Conservation (phyloP, 148 eudicot genomes). For the Agrostemma githago region DNA sequence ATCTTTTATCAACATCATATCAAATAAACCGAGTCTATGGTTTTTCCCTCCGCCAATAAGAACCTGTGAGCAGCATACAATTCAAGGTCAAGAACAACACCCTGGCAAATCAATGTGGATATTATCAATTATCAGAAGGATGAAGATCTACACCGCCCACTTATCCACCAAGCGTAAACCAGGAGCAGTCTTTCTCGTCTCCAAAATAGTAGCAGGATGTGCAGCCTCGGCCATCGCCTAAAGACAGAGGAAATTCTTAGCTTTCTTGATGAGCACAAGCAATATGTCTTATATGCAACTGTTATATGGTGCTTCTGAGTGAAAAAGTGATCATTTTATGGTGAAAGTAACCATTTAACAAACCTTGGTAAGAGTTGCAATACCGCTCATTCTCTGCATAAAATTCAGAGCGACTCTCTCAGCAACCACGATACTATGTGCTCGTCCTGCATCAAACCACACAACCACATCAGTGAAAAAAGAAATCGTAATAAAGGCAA, state of each 20-base stretch:
- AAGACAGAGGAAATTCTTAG: slow-evolving; percentile 11
- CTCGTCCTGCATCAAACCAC: slow-evolving; percentile 54
- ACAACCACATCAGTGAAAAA: not conserved
- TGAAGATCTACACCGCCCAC: slow-evolving; percentile 77
- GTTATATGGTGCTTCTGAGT: too few species aligned
- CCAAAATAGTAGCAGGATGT: slow-evolving; percentile 70
- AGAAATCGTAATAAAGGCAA: not conserved
- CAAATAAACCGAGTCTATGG: slow-evolving; percentile 94
- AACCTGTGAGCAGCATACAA: slow-evolving; percentile 42
- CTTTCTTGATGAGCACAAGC: not conserved
- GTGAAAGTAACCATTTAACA: not conserved
- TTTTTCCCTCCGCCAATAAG: slow-evolving; percentile 92
- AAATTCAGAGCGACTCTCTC: slow-evolving; percentile 95
- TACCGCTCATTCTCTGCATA: slow-evolving; percentile 99
- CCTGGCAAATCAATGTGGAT: not conserved
- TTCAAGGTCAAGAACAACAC: slow-evolving; percentile 8
- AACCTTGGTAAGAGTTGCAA: slow-evolving; percentile 94
- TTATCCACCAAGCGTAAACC: slow-evolving; percentile 93
- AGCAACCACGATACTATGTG: slow-evolving; percentile 75
- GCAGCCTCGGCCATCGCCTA: slow-evolving; percentile 97
- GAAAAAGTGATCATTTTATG: too few species aligned
- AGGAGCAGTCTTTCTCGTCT: slow-evolving; percentile 97
- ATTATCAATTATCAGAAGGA: slow-evolving; percentile 17
- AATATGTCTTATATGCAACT: too few species aligned
- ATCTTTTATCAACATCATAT: slow-evolving; percentile 95